Evolutionary conservation across 345 rosid genomes (phyloP).

Genomic region (Laguncularia racemosa): DNA sequence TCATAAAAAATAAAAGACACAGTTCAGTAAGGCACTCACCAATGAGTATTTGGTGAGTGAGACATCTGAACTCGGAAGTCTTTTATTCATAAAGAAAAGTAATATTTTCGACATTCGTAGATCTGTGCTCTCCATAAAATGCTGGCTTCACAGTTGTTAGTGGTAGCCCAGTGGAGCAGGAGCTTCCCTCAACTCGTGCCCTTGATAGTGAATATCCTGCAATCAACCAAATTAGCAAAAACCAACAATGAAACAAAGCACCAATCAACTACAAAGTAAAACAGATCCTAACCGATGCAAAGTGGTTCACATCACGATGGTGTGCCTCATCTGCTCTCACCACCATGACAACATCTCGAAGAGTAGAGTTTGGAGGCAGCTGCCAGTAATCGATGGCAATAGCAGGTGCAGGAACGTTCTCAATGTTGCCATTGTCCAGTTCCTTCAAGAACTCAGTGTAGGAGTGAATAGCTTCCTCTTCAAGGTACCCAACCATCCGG

Average conservation of each 20-base stretch:
- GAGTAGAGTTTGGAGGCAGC: conserved; percentile 44
- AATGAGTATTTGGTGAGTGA: too few relatives aligned
- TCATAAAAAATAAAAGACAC: not conserved
- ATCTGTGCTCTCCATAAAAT: not conserved
- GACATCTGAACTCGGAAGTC: too few relatives aligned
- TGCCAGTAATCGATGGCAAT: conserved; percentile 82
- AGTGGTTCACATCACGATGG: conserved; percentile 83
- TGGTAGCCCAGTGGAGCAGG: conserved; percentile 72
- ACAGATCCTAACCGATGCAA: conserved; percentile 48
- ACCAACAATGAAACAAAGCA: not conserved
- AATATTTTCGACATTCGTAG: too few relatives aligned
- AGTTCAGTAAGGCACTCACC: too few relatives aligned
- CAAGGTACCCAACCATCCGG: conserved; percentile 74
- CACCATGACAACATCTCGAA: conserved; percentile 60
- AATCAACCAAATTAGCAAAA: not conserved
- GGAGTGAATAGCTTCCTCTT: conserved; percentile 79
- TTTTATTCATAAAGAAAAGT: too few relatives aligned
- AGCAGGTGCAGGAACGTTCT: conserved; percentile 77
- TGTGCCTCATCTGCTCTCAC: conserved; percentile 80
- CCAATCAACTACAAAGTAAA: not conserved
- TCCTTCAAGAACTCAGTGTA: conserved; percentile 82
- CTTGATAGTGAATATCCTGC: conserved; percentile 69
- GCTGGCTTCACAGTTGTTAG: conserved; percentile 10
- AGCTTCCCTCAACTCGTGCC: conserved; percentile 52
- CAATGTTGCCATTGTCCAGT: conserved; percentile 61